A percentile compares a stretch with the other conserved stretches of the same genome.
These are phyloP conservation scores for Hemisphaericaspora subhashii DNA, from an alignment of 1,139 yeast genomes.

Conservation along the genomic window DNA sequence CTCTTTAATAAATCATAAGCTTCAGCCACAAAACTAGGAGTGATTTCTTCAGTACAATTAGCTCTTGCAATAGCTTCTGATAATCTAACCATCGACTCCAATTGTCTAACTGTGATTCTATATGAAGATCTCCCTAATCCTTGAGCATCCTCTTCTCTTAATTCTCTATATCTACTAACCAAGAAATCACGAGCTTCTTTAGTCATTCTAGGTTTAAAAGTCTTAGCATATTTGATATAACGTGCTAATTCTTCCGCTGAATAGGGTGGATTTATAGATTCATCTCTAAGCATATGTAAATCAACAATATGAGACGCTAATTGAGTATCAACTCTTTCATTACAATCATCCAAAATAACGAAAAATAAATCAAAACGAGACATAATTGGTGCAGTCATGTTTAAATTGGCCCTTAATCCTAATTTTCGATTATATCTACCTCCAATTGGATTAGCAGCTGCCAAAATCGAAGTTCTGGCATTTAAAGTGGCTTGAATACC, in stretches of 20 bases:
- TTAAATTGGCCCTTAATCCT: conserved; percentile 81
- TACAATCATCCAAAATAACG: conserved; percentile 92
- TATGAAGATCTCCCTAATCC: conserved; percentile 86
- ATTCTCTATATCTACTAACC: conserved; percentile 80
- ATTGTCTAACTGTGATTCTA: conserved; percentile 94
- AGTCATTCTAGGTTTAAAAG: conserved; percentile 89
- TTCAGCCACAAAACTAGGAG: conserved; percentile 87
- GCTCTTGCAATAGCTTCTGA: conserved; percentile 98
- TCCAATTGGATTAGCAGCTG: conserved; percentile 97
- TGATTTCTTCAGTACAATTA: conserved; percentile 86
- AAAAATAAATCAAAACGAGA: conserved; percentile 95
- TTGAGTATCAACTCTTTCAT: conserved; percentile 85
- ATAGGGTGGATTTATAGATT: conserved; percentile 87
- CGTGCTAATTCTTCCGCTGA: conserved; percentile 86
- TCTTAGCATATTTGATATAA: conserved; percentile 88
- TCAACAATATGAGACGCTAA: conserved; percentile 92
- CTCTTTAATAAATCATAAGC: conserved; percentile 89
- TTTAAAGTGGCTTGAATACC: conserved; percentile 97
- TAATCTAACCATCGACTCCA: conserved; percentile 89
- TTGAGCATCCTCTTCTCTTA: conserved; percentile 89
- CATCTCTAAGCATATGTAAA: conserved; percentile 88
- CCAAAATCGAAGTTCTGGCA: conserved; percentile 93
- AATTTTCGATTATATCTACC: conserved; percentile 90
- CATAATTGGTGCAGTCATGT: conserved; percentile 99
- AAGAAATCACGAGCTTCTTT: conserved; percentile 76